Evolutionary conservation across 1,139 yeast genomes (phyloP).

Genomic region (Sugiyamaella japonica): DNA sequence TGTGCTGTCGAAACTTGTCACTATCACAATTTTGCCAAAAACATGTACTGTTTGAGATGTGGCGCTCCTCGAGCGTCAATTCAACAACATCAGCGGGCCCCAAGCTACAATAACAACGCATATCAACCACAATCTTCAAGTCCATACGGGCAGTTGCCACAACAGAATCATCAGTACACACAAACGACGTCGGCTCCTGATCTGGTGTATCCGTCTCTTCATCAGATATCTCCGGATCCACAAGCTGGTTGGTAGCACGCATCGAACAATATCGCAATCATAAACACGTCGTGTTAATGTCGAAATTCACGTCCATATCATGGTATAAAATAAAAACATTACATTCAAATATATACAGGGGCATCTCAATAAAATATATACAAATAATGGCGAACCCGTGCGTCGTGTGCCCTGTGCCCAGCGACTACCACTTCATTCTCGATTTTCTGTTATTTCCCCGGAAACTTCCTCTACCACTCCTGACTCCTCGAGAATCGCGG

Average conservation of each 20-base stretch:
- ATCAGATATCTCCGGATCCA: conserved; percentile 6
- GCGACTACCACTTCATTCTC: conserved; percentile 24
- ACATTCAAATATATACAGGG: background rate
- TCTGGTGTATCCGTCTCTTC: conserved; percentile 2
- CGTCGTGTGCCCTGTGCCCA: background rate
- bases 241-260: conserved; percentile 12
- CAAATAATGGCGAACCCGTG: background rate
- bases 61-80: conserved; percentile 64
- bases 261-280: too few relatives aligned
- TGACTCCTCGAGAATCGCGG: conserved; percentile 14
- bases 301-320: too few relatives aligned
- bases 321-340: background rate
- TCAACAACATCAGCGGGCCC: conserved; percentile 6
- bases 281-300: too few relatives aligned
- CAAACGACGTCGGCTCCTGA: background rate
- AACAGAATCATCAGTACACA: background rate
- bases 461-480: conserved; percentile 21
- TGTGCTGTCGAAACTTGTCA: conserved; percentile 75
- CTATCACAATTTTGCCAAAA: conserved; percentile 93
- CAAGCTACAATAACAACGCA: background rate
- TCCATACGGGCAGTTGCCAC: conserved; percentile 4
- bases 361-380: background rate
- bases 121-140: background rate
- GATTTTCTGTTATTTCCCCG: conserved; percentile 19
- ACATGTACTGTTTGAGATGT: conserved; percentile 81